Evolutionary conservation across 495 filamentous ascomycete genomes (phyloP), one percentile per base, ranked within the genome.

Genomic region (Xylaria bambusicola): DNA sequence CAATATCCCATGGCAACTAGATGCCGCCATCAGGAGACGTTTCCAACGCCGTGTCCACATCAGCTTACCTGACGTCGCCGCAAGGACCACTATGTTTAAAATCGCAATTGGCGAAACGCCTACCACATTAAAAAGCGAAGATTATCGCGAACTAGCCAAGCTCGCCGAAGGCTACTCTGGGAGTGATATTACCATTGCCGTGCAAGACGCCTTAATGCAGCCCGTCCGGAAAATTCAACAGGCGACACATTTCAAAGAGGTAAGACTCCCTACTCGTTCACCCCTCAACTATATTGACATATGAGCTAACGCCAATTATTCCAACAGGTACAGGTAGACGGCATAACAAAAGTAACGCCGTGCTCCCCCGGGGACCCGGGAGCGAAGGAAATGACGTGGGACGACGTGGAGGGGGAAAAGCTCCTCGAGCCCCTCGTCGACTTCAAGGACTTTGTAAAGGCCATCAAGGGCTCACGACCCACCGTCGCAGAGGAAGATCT

Each of bases 1-100:
- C 46, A 99, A 99, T 70, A 98, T 99, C 67, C 94, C 94, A 7
- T 99, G 94, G 94, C 94, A 99, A 75, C 82, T 99, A 38, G 94
- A 99, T 74, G 91, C 92, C n/a, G 94, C 94, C 58, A 98, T 99
- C 67, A 86, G 95, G 56, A 84, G 94, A 71, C 91, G 94, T 72
- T 99, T 99, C 82, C 94, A 99, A 74, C 79, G 93, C 63, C 79
- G 94, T 79, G 91, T 98, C 27, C 95, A 98, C 73, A 98, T 98
- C 73, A 89, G 86, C 64, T 72, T 98, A 55, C 94, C 94, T 2
- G 94, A 98, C 69, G 63, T 90, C 40, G 86, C 90, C 13, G 94
- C 92, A 38, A 85, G 94, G 50, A 93, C 92, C 73, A 92, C 88
- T 68, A 97, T 99, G 93, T 98, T 99, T 77, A 92, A 95, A 80